phyloP scores from a whole-genome alignment of 1,284 basidiomycete genomes.

The Somion occarium region DNA sequence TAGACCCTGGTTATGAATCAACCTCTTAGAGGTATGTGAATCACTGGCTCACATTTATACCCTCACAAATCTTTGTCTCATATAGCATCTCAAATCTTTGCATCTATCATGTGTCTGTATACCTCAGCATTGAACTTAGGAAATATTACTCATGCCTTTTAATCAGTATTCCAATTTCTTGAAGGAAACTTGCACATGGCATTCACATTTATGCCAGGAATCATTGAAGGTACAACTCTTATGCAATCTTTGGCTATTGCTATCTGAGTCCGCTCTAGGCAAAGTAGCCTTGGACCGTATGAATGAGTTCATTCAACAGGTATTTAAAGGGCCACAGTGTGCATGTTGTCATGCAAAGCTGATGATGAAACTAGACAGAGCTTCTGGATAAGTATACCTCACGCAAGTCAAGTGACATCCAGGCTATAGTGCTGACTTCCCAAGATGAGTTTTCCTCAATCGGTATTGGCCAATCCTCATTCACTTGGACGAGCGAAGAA shows the following conservation, averaged over 20 bases:
- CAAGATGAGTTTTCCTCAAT: slow-evolving; percentile 26
- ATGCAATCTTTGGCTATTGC: neutral
- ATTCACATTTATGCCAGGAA: neutral
- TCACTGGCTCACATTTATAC: slow-evolving; percentile 15
- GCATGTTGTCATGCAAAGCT: too few relatives aligned
- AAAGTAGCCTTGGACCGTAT: slow-evolving; percentile 50
- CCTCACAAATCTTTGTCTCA: neutral
- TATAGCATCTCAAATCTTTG: slow-evolving; percentile 36
- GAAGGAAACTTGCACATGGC: neutral
- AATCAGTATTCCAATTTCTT: neutral
- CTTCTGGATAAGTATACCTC: slow-evolving; percentile 42
- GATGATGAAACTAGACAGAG: slow-evolving; percentile 36
- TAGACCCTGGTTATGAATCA: slow-evolving; percentile 34
- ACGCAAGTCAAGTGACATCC: slow-evolving; percentile 16
- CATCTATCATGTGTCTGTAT: slow-evolving; percentile 38
- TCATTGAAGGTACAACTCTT: neutral
- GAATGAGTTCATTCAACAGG: slow-evolving; percentile 40
- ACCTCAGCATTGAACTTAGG: too few relatives aligned
- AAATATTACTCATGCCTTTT: too few relatives aligned
- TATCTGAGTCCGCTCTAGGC: slow-evolving; percentile 21
- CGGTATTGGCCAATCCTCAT: slow-evolving; percentile 36
- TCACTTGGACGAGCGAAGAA: slow-evolving; percentile 34
- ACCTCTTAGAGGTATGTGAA: slow-evolving; percentile 24
- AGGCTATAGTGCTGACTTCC: slow-evolving; percentile 12
- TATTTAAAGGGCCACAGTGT: too few relatives aligned